Base-by-base conservation (phyloP, 1,284 basidiomycete genomes). In the Coniophora puteana region DNA sequence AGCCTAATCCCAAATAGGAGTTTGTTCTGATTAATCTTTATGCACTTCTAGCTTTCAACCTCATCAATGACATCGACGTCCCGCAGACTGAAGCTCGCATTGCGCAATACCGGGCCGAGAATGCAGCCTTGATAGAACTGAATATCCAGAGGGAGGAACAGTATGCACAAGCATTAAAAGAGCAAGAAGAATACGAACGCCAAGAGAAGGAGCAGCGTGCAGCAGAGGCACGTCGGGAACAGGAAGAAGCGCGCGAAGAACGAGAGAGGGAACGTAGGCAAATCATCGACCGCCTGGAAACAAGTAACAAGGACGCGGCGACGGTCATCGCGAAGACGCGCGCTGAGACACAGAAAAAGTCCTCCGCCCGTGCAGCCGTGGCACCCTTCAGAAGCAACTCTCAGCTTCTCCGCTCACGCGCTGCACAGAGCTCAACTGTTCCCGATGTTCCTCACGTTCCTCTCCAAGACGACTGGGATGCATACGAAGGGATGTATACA, bases 31-130 rank as follows among this genome's bases (percentile, higher is more conserved):
- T 37, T 40, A 24, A 14, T 12, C 13, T 38, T 14, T 36, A 32
- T 39, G 10, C 39, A 45, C 24, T 40, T 37, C 25, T 48, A 93
- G 92, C 93, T 1, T 99, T 97, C 72, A 97, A 98, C 59, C 80
- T 99, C 12, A 91, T 99, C 47, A 87, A 99, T 57, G 86, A 93
- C 42, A 78, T 94, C 37, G 87, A 98, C 53, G 62, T 94, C n/a
- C 66, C 78, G 12, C 72, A 83, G 50, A 97, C 93, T 0, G 92
- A 98, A 67, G 80, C 80, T 8, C 81, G 86, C 27, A 89, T 99
- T 41, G 74, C 78, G 2, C 74, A 74, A 38, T 93, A 91, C 62
- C 82, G 87, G 37, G 75, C 74, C 18, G 84, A 89, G 50, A 96
- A 96, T 57, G 84, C 85, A 2, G 73, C 79, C 0, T 63, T 86